Percentiles rank a stretch among this genome's conserved stretches.
Conservation (phyloP, 2,329 filamentous ascomycete genomes). For the Cercospora sojina region DNA sequence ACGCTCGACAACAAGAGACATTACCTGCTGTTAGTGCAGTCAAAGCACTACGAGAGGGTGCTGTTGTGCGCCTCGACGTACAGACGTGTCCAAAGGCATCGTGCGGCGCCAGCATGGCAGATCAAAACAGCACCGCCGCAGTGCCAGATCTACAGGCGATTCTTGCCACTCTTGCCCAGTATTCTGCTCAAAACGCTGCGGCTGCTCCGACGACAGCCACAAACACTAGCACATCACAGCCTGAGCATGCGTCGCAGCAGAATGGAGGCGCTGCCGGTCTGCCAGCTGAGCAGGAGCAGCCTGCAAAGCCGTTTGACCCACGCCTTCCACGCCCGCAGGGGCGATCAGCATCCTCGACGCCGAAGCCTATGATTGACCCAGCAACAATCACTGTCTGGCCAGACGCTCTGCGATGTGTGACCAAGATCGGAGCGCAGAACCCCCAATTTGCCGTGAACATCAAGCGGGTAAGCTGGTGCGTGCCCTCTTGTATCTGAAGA, state of each 20-base stretch:
- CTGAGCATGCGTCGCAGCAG: not conserved
- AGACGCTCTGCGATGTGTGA: constrained; percentile 48
- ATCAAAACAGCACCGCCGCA: not conserved
- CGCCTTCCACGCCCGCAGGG: constrained; percentile 28
- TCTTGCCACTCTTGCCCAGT: constrained; percentile 38
- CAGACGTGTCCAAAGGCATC: not conserved
- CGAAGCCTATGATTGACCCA: constrained; percentile 43
- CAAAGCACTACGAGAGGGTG: not conserved
- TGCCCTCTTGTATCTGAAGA: constrained; percentile 6
- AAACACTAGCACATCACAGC: constrained; percentile 3
- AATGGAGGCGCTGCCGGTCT: not conserved
- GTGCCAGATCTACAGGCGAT: constrained; percentile 37
- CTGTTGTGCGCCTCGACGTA: not conserved
- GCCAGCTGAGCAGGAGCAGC: not conserved
- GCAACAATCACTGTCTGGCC: constrained; percentile 52
- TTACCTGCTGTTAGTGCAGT: not conserved
- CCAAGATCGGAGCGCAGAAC: constrained; percentile 48
- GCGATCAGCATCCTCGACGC: constrained; percentile 23
- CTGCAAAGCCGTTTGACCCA: constrained; percentile 21
- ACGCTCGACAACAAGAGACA: not conserved
- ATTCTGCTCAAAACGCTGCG: constrained; percentile 11
- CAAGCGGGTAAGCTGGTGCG: constrained; percentile 39
- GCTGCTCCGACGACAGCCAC: not conserved
- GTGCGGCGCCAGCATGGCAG: constrained; percentile 3
- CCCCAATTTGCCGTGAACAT: constrained; percentile 43